Base-by-base conservation (phyloP, 495 filamentous ascomycete species). In the Apiosordaria backusii region DNA sequence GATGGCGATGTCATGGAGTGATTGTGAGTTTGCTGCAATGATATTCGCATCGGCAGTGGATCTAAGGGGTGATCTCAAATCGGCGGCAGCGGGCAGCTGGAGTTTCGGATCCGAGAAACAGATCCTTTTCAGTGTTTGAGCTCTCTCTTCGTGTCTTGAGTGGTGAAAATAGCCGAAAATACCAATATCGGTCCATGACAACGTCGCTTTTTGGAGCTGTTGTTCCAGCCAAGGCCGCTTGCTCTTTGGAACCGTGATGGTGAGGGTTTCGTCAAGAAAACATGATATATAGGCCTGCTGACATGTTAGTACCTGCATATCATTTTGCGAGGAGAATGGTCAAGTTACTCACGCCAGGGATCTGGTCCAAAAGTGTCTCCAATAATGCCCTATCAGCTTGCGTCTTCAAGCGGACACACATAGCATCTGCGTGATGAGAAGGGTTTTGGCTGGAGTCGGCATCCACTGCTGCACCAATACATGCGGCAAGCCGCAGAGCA, bases 401-500 rank as follows among this genome's bases (percentile, higher is more conserved):
- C 2, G 9, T 55, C 22, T 18, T 55, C 52, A 55, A 4, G n/a
- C 52, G 52, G 3, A 55, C 22, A 22, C 52, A 55, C 4, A 55
- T 55, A 21, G 52, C 52, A 7, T 2, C 21, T 55, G 52, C 52
- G 4, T 23, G 52, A 23, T 55, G 9, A 21, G 52, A 55, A 55
- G 52, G n/a, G 52, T 1, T 13, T 6, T 55, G 52, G 21, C 52
- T 55, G 52, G 22, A 23, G 10, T 55, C 19, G n/a, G 52, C 52
- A n/a, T 55, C 52, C n/a, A 55, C 52, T 21, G 52, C 52, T 55
- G 52, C 52, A 6, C 52, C 52, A 21, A 55, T 55, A 13, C 52
- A 55, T 7, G 52, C 22, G 2, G 9, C 52, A 22, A 55, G 52
- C 2, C 52, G 52, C 52, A 55, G 10, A 6, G 52, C 52, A 23